Evolutionary conservation across 2,329 filamentous ascomycete species (phyloP), one percentile per base, ranked within the genome.

Genomic region (Botrytis squamosa): DNA sequence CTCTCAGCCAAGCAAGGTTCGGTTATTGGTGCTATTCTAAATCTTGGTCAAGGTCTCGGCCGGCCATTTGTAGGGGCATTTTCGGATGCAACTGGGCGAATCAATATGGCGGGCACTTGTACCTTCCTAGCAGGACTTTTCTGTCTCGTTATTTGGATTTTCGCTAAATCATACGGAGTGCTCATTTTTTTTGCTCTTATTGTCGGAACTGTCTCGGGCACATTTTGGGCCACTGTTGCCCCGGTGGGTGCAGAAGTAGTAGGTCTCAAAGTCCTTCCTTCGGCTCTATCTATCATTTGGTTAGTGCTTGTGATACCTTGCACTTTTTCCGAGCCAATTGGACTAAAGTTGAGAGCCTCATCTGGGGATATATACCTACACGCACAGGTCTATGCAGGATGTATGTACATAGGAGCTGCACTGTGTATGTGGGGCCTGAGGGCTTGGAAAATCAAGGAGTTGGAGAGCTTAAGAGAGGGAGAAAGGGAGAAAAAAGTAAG

Each of bases 21-120:
- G 0, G 85, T 94, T 25, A 86, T 93, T 64, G 91, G 89, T n/a
- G 93, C 93, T 7, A 82, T 94, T 55, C 86, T 95, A 77, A 95
- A 93, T 80, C 80, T 91, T 79, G 84, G 87, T 73, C 88, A 90
- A 80, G 80, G 79, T 76, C 75, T 94, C 18, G 93, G 93, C 1
- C 85, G 93, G 20, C 92, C 92, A 1, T 82, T 90, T 0, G 90
- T 95, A 62, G 93, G 93, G 0, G 89, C 92, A 73, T 91, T 91
- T 74, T 92, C 89, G 73, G 93, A 95, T 80, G 83, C 82, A 2
- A 85, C 91, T 12, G 93, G 93, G 0, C 86, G 92, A 18, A 87
- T 95, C 77, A 95, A 95, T 79, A 90, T 94, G 83, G 90, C 92
- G 1, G 86, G 84, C 3, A 80, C 88, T 0, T 89, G 90, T 80